Conservation (phyloP, 306 rosid species). For the Ormosia emarginata region DNA sequence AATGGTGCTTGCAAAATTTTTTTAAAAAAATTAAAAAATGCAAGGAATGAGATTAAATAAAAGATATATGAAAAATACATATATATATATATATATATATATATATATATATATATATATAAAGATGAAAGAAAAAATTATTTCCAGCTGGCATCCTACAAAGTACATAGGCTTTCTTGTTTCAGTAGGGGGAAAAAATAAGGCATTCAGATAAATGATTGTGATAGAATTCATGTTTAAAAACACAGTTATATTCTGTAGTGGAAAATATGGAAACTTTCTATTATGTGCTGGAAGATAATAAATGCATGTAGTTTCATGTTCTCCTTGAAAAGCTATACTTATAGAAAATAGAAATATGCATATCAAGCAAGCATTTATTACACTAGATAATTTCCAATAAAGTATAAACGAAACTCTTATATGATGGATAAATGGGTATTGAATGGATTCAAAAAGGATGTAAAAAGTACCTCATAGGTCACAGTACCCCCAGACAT, state of each 20-base stretch:
- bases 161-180: not conserved
- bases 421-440: not conserved
- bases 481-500: conserved; percentile 44
- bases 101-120: not conserved
- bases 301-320: not conserved
- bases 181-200: not conserved
- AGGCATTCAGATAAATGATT: not conserved
- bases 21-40: not conserved
- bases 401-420: not conserved
- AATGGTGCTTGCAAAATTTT: not conserved
- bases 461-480: conserved; percentile 55
- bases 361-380: conserved; percentile 5
- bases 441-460: not conserved
- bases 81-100: not conserved
- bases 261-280: not conserved
- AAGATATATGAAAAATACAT: not conserved
- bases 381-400: not conserved
- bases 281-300: not conserved
- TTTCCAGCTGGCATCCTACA: not conserved
- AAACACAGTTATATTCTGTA: not conserved
- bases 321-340: not conserved
- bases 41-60: not conserved
- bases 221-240: not conserved
- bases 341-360: not conserved
- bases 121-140: not conserved